Conservation (phyloP, 2,329 filamentous ascomycete genomes). For the Dactylellina leptospora region DNA sequence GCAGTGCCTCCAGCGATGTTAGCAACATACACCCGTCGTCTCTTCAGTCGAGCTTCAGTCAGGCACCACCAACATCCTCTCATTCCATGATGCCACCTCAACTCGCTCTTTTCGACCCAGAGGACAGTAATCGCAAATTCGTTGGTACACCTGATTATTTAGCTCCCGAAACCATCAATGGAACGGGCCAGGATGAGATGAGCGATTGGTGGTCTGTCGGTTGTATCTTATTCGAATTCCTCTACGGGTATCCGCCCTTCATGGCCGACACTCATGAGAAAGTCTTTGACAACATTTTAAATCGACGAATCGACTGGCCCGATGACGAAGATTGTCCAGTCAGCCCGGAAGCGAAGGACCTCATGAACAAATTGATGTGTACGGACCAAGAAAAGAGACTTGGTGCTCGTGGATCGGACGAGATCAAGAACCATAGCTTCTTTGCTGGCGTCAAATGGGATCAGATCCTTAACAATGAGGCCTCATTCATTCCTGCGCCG, state of each 20-base stretch:
- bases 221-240: slow-evolving; percentile 95
- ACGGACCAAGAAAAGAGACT: slow-evolving; percentile 82
- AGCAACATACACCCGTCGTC: slow-evolving; percentile 56
- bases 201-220: slow-evolving; percentile 99
- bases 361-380: slow-evolving; percentile 91
- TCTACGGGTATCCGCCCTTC: slow-evolving; percentile 93
- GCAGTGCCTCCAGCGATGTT: slow-evolving; percentile 77
- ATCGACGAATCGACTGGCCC: slow-evolving; percentile 90
- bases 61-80: slow-evolving; percentile 60
- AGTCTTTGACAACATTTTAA: slow-evolving; percentile 95
- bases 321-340: slow-evolving; percentile 74
- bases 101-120: slow-evolving; percentile 91
- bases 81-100: slow-evolving; percentile 83
- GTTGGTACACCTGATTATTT: slow-evolving; percentile 97
- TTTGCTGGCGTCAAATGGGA: slow-evolving; percentile 90
- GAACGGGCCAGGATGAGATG: slow-evolving; percentile 93
- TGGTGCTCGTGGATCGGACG: slow-evolving; percentile 89
- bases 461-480: slow-evolving; percentile 89
- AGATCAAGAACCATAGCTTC: slow-evolving; percentile 90
- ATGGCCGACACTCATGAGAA: slow-evolving; percentile 88
- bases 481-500: slow-evolving; percentile 89
- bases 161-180: slow-evolving; percentile 94
- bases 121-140: slow-evolving; percentile 90
- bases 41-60: slow-evolving; percentile 50
- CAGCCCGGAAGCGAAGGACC: slow-evolving; percentile 86